Base-by-base conservation (phyloP, 1,284 basidiomycete genomes). In the Cryptococcus floricola region DNA sequence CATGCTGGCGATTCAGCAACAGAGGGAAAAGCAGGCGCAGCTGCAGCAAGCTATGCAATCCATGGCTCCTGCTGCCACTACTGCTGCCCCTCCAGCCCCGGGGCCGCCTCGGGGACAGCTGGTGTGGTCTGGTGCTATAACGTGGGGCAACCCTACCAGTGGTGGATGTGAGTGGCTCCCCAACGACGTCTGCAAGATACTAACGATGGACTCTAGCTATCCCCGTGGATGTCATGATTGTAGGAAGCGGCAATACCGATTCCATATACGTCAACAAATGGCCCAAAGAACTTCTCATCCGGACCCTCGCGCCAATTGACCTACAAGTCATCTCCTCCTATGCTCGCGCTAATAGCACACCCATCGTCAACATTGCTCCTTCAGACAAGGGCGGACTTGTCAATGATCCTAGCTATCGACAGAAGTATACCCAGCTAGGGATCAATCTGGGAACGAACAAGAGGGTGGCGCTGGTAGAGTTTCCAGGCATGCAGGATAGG, bases 1-100 rank as follows among this genome's bases (percentile, higher is more conserved):
- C 27, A 52, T 59, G 51, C 56, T 57, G 4, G 61, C 61, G 28
- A 60, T 65, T 23, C 54, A 56, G 39, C 61, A 62, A 42, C 63
- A 64, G 38, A 31, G 58, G 28, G 54, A 54, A 3, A 52, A 54
- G 45, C 60, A 62, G 48, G 54, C 48, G 37, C 56, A 58, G 41
- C 43, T 16, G 23, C 50, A 42, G 23, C 39, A 47, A 28, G 39
- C 28, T 9, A 47, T 39, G 5, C 39, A 41, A 31, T 51, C 53
- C 39, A 43, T 44, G 10, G 44, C 23, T 34, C 19, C 49, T 37
- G 39, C 45, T 19, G 42, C 25, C 19, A 16, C 46, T 16, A 14
- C 53, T n/a, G 38, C n/a, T 16, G 19, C 37, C 13, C 23, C 28
- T 8, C 13, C 50, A 48, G 44, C 13, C 16, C n/a, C 50, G 16